phyloP scores from a whole-genome alignment of 805 yeast genomes.

The Wickerhamiella nectarea region DNA sequence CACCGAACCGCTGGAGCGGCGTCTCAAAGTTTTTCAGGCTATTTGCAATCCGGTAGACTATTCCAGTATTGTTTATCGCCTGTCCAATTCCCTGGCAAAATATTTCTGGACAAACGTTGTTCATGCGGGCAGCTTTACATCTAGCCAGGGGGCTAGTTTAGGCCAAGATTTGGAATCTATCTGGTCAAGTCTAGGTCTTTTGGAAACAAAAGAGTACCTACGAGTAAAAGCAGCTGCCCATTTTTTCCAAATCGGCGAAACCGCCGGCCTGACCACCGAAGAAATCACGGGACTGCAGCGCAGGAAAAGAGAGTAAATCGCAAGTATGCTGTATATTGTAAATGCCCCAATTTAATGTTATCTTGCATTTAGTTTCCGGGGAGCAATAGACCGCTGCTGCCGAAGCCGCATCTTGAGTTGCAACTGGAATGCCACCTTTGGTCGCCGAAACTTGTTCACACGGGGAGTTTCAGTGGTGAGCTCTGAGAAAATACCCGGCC shows the following conservation, averaged over 20 bases:
- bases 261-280: not conserved
- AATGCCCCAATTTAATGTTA: too few species aligned
- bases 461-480: too few species aligned
- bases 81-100: constrained; percentile 24
- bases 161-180: constrained; percentile 24
- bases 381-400: too few species aligned
- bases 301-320: too few species aligned
- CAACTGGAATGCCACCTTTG: too few species aligned
- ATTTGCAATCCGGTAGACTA: constrained; percentile 26
- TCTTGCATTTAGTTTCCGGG: too few species aligned
- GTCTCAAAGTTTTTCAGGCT: constrained; percentile 22
- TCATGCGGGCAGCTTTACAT: constrained; percentile 28
- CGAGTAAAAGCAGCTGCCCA: constrained; percentile 1
- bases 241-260: constrained; percentile 1
- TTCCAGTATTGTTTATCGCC: constrained; percentile 18
- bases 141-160: constrained; percentile 28
- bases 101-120: constrained; percentile 31
- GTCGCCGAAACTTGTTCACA: too few species aligned
- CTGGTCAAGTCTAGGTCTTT: constrained; percentile 17
- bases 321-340: too few species aligned
- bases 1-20: constrained; percentile 13
- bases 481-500: too few species aligned
- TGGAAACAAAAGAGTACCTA: not conserved
- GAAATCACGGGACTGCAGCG: not conserved
- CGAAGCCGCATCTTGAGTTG: too few species aligned